Evolutionary conservation across 148 eudicot genomes (phyloP), one percentile per base, ranked within the genome.

Genomic region (Fallopia convolvulus): DNA sequence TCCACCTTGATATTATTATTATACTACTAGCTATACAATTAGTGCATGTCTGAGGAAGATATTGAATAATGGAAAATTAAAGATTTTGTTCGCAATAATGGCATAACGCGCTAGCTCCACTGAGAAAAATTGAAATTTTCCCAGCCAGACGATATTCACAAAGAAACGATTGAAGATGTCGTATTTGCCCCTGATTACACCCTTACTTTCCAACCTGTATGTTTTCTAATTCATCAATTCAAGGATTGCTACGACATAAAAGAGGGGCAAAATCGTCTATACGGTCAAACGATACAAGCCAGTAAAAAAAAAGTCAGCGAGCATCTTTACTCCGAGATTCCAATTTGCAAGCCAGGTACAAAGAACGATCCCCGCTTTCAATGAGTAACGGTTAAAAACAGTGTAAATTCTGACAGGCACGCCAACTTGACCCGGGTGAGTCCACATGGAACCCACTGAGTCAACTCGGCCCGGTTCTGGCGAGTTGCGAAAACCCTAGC

Each of bases 381-480:
- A 73, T 73, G 49, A 44, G 17, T 18, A 73, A 41, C 50, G 50
- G 50, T 46, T 41, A 73, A 41, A 41, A 32, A 70, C 41, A 70
- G 10, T 33, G 12, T 42, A 21, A 23, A 6, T 50, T 50, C 56
- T 50, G 56, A 50, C 56, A 26, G 30, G 6, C 44, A 55, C 61
- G 61, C 18, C 61, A 17, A 2, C 61, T 55, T 10, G 23, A 55
- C 39, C 6, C 36, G 39, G 70, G 39, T 13, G 40, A 63, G 15
- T 63, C 18, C 70, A 63, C 21, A 23, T 1, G 30, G 32, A 72
- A 23, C 52, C 15, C 26, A 5, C 50, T 72, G 39, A 5, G 36
- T 15, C 52, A 72, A 82, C 76, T 40, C 47, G 49, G 13, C 81
- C 80, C 75, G 75, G 4, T 26, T 55, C 7, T 4, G 3, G 33